Evolutionary conservation across 2,329 filamentous ascomycete species (phyloP).

Genomic region (Drechslerella stenobrocha): DNA sequence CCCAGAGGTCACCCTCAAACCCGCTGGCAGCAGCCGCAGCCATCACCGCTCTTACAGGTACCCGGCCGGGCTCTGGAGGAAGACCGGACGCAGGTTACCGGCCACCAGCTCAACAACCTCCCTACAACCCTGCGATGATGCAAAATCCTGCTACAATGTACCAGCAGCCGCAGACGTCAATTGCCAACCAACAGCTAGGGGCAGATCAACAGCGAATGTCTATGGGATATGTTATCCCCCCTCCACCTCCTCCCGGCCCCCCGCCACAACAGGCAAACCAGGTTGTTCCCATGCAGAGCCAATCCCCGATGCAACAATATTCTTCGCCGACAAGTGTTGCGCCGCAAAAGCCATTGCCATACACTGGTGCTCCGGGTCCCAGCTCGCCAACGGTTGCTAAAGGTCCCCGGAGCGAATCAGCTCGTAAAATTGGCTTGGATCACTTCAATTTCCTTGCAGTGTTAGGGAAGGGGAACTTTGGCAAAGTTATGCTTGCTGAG

Average conservation of each 20-base stretch:
- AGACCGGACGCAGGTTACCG: conserved; percentile 55
- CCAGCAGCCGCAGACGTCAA: conserved; percentile 53
- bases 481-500: conserved; percentile 99
- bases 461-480: conserved; percentile 97
- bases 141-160: conserved; percentile 32
- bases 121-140: conserved; percentile 39
- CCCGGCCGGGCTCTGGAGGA: conserved; percentile 52
- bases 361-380: conserved; percentile 13
- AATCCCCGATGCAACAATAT: conserved; percentile 26
- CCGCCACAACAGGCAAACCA: conserved; percentile 51
- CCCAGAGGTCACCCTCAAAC: conserved; percentile 55
- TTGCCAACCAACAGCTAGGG: conserved; percentile 54
- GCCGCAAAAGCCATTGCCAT: conserved; percentile 52
- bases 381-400: conserved; percentile 53
- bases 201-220: conserved; percentile 50
- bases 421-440: conserved; percentile 86
- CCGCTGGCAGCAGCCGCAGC: conserved; percentile 64
- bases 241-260: conserved; percentile 49
- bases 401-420: conserved; percentile 68
- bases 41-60: conserved; percentile 63
- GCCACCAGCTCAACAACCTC: conserved; percentile 7
- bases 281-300: conserved; percentile 22
- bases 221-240: conserved; percentile 53
- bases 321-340: conserved; percentile 42
- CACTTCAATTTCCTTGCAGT: conserved; percentile 99